Conservation (phyloP, 2,329 filamentous ascomycete genomes). For the Metarhizium album region DNA sequence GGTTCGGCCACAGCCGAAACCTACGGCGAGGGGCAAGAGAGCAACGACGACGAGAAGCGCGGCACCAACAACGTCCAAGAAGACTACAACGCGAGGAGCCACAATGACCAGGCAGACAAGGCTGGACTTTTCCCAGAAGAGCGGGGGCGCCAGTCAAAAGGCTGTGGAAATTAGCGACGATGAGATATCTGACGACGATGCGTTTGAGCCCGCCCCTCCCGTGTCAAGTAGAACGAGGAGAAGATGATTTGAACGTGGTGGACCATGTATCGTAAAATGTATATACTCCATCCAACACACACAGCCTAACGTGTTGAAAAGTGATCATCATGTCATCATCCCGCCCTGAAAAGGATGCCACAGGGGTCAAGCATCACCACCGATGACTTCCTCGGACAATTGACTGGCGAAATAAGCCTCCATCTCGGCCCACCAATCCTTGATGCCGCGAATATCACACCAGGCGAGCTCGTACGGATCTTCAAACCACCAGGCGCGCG, state of each 20-base stretch:
- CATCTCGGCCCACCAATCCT: constrained; percentile 32
- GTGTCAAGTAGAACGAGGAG: constrained; percentile 21
- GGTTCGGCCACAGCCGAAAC: constrained; percentile 28
- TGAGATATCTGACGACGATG: constrained; percentile 52
- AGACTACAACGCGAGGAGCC: constrained; percentile 10
- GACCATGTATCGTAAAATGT: background rate
- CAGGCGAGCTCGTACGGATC: constrained; percentile 34
- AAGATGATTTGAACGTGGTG: constrained; percentile 11
- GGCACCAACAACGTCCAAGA: constrained; percentile 15
- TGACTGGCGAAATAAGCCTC: constrained; percentile 9
- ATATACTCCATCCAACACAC: background rate
- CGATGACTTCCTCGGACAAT: background rate
- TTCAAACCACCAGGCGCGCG: constrained; percentile 40
- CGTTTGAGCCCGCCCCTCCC: constrained; percentile 42
- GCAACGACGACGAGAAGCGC: constrained; percentile 10
- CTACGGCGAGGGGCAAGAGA: constrained; percentile 15
- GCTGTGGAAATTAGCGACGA: constrained; percentile 54
- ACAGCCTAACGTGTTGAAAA: background rate
- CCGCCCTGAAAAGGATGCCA: background rate
- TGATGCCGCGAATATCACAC: constrained; percentile 37
- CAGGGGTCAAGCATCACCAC: background rate
- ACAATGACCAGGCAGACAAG: constrained; percentile 22
- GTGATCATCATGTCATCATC: background rate
- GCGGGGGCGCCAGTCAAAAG: constrained; percentile 30
- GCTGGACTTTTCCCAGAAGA: constrained; percentile 27